phyloP scores from a whole-genome alignment of 129 eudicot genomes.

The Flaveria bidentis region DNA sequence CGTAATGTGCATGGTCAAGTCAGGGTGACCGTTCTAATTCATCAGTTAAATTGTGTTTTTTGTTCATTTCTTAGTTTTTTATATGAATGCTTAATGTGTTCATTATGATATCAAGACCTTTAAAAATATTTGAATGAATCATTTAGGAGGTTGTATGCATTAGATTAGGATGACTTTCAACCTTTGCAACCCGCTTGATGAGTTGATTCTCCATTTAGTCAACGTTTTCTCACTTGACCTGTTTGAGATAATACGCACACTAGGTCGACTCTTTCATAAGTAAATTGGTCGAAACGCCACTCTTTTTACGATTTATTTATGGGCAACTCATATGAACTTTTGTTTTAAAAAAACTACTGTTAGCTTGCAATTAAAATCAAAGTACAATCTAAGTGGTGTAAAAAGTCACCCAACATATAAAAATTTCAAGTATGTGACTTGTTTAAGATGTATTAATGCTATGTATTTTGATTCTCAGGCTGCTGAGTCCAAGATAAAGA shows the following conservation, averaged over 20 bases:
- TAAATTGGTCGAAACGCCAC: neutral
- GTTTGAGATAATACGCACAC: constrained; percentile 3
- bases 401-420: neutral
- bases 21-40: constrained; percentile 45
- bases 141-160: neutral
- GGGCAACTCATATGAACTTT: neutral
- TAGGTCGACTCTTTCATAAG: neutral
- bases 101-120: neutral
- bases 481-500: constrained; percentile 82
- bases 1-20: neutral
- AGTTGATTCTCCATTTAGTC: neutral
- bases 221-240: neutral
- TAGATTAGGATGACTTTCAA: neutral
- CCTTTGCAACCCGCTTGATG: neutral
- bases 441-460: constrained; percentile 1
- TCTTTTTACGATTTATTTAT: neutral
- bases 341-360: constrained; percentile 10
- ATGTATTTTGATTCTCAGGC: constrained; percentile 52
- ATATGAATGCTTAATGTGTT: neutral
- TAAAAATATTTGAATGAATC: neutral
- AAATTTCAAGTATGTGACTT: constrained; percentile 9
- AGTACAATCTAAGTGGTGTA: neutral
- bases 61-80: neutral
- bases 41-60: constrained; percentile 37
- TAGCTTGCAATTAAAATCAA: constrained; percentile 20